phyloP scores from a whole-genome alignment of 768 basidiomycete genomes.

The Russula olivacea region DNA sequence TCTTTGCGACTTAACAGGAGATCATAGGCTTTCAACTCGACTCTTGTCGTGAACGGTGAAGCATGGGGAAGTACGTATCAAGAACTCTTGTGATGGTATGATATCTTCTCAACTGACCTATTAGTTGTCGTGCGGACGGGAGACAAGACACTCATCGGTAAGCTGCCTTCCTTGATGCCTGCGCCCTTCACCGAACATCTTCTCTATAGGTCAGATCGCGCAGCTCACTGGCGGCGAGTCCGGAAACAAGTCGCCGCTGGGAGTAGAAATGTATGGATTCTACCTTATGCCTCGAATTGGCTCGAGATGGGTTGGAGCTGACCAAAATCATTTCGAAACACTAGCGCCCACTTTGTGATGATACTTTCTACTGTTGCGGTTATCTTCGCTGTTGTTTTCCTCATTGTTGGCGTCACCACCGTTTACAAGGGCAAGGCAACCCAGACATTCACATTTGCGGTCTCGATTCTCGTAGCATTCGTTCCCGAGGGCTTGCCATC shows the following conservation, averaged over 20 bases:
- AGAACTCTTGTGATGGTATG: neutral
- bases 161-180: conserved; percentile 5
- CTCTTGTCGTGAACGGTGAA: conserved; percentile 65
- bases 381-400: conserved; percentile 57
- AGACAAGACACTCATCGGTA: conserved; percentile 60
- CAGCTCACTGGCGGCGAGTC: conserved; percentile 57
- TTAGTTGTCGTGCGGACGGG: conserved; percentile 63
- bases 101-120: conserved; percentile 1
- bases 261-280: conserved; percentile 52
- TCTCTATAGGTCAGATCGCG: conserved; percentile 54
- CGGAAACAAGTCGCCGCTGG: conserved; percentile 62
- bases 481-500: conserved; percentile 61
- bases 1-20: neutral
- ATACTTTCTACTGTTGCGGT: conserved; percentile 58
- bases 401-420: conserved; percentile 58
- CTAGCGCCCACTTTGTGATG: conserved; percentile 53
- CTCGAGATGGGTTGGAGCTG: neutral
- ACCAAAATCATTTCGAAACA: conserved; percentile 1
- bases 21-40: conserved; percentile 60
- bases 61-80: conserved; percentile 52
- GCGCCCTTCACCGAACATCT: neutral
- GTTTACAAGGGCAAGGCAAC: conserved; percentile 58
- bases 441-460: conserved; percentile 56
- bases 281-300: neutral
- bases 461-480: conserved; percentile 56